Percentiles rank a stretch among this genome's conserved stretches.
phyloP scores from a whole-genome alignment of 345 rosid genomes.

The Eucalyptus victrix region DNA sequence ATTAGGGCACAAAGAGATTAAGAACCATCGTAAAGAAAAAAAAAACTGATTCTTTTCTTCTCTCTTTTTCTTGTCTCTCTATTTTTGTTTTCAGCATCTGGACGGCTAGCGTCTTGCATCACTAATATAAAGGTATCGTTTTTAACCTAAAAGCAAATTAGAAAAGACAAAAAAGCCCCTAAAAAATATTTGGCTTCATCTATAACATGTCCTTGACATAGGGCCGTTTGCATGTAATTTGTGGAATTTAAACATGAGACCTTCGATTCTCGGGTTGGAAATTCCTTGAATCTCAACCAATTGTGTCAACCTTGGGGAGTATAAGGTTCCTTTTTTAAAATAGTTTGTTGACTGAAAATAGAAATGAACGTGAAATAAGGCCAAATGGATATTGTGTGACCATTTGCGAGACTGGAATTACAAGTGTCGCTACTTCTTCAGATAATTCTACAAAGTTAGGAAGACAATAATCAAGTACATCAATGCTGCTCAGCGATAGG shows the following conservation, averaged over 20 bases:
- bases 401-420: not conserved
- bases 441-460: not conserved
- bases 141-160: rapidly evolving
- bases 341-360: not conserved
- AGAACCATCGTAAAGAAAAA: too few relatives aligned
- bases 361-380: not conserved
- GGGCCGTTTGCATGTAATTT: not conserved
- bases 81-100: rapidly evolving
- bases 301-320: not conserved
- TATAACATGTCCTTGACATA: not conserved
- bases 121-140: rapidly evolving
- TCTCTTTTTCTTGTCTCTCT: too few relatives aligned
- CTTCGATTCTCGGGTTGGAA: not conserved
- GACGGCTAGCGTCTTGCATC: too few relatives aligned
- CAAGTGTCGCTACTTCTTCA: not conserved
- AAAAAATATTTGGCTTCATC: too few relatives aligned
- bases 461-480: not conserved
- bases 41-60: too few relatives aligned
- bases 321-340: not conserved
- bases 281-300: not conserved
- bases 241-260: not conserved
- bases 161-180: too few relatives aligned
- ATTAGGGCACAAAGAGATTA: rapidly evolving
- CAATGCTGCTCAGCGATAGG: not conserved
- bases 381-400: not conserved